Base-by-base conservation (phyloP, 2,329 filamentous ascomycete species). In the Penicillium sp. region DNA sequence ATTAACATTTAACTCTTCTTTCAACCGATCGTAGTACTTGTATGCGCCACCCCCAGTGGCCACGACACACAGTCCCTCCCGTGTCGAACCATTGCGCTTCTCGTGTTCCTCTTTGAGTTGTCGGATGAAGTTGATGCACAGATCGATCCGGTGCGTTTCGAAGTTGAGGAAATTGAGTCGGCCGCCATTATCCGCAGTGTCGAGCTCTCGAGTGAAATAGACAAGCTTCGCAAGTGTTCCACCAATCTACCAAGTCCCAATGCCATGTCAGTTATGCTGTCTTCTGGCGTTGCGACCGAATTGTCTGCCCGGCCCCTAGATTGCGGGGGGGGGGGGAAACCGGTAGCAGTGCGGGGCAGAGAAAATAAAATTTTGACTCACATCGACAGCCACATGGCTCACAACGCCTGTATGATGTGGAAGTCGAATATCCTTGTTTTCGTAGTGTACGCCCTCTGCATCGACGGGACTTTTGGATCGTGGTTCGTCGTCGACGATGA, bases 371-470 rank as follows among this genome's bases (percentile, higher is more conserved):
- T 46, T 52, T 43, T 38, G 45, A 77, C 85, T 71, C 78, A 94
- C 89, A 77, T 98, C 93, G 53, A 96, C 85, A 46, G 93, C 93
- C 60, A 98, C 88, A 75, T 98, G 93, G 74, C 89, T 96, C 59
- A 98, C 91, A 8, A 95, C 84, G 10, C 87, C 86, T 12, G 88
- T 95, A 71, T 98, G 93, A 69, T 97, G 93, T 26, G 93, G 93
- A 52, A 98, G 75, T n/a, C 93, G 80, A 61, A 98, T 98, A 66
- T 96, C 93, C 65, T 88, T 89, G 50, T 87, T 89, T 68, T 94
- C 88, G 68, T 83, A 80, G 57, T 81, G 75, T 49, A 81, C 77
- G 22, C 77, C 76, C 41, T 81, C 77, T 43, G 75, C 73, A 29
- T 79, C 74, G 54, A 76, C 72, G 17, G 65, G 63, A 50, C 64